A percentile compares a stretch with the other conserved stretches of the same genome.
Evolutionary conservation across 2,329 filamentous ascomycete genomes (phyloP).

Genomic region (Dryadomyces quercus-mongolicae): DNA sequence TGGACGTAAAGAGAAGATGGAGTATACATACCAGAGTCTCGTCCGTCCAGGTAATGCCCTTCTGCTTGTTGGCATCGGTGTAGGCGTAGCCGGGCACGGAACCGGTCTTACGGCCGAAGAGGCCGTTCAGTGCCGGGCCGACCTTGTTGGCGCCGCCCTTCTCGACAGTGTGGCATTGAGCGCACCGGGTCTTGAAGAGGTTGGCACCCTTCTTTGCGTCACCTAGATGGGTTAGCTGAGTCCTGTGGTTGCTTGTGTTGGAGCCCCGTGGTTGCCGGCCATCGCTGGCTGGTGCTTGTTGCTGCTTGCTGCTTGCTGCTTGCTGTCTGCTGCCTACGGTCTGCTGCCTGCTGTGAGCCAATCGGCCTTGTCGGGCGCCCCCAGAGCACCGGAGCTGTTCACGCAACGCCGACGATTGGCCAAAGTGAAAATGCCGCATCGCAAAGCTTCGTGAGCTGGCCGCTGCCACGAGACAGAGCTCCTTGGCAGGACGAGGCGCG

Average conservation of each 20-base stretch:
- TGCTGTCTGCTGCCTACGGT: too few species aligned
- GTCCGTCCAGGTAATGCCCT: slow-evolving; percentile 83
- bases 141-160: slow-evolving; percentile 91
- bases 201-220: slow-evolving; percentile 92
- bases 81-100: slow-evolving; percentile 87
- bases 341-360: too few species aligned
- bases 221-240: slow-evolving; percentile 41
- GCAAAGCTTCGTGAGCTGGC: neutral
- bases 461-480: neutral
- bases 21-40: slow-evolving; percentile 57
- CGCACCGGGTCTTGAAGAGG: slow-evolving; percentile 98
- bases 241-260: neutral
- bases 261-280: too few species aligned
- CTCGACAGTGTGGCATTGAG: slow-evolving; percentile 96
- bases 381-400: too few species aligned
- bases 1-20: too few species aligned
- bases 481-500: neutral
- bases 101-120: slow-evolving; percentile 93
- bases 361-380: too few species aligned
- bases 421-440: neutral
- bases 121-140: slow-evolving; percentile 90
- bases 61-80: slow-evolving; percentile 99
- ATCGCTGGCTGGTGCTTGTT: too few species aligned
- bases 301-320: too few species aligned
- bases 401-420: too few species aligned